phyloP scores from a whole-genome alignment of 2,329 filamentous ascomycete genomes.

The Colletotrichum sp. region DNA sequence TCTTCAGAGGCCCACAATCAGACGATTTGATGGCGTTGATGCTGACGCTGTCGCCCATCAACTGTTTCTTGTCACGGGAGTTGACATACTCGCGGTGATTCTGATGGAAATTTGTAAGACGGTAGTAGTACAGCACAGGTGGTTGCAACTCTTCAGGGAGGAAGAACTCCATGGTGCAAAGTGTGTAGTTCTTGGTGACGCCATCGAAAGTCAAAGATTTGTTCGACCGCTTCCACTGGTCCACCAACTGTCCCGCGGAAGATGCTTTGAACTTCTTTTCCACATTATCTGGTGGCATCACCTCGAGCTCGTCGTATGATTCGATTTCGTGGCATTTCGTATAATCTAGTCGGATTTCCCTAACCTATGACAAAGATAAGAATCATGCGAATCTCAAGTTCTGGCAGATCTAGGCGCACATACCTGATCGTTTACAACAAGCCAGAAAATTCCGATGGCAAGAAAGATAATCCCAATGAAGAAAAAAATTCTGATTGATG shows the following conservation, averaged over 20 bases:
- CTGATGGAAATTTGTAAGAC: background rate
- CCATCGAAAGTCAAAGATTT: background rate
- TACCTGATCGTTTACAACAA: background rate
- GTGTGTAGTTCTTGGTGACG: background rate
- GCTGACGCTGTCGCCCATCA: background rate
- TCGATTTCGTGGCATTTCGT: constrained; percentile 2
- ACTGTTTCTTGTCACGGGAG: background rate
- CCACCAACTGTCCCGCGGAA: background rate
- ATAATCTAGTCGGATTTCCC: background rate
- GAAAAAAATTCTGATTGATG: background rate
- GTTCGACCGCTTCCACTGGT: background rate
- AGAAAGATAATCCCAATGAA: background rate
- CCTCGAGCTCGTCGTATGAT: background rate
- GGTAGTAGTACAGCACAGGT: background rate
- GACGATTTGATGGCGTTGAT: background rate
- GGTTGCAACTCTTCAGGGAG: background rate
- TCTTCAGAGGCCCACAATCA: background rate
- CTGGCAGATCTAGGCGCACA: background rate
- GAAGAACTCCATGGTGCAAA: background rate
- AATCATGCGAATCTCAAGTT: background rate
- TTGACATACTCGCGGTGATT: background rate
- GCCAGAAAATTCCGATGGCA: background rate
- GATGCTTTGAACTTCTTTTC: background rate
- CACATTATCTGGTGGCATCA: background rate
- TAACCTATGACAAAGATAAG: background rate